Evolutionary conservation across 129 eudicot genomes (phyloP).

Genomic region (Logfia minima): DNA sequence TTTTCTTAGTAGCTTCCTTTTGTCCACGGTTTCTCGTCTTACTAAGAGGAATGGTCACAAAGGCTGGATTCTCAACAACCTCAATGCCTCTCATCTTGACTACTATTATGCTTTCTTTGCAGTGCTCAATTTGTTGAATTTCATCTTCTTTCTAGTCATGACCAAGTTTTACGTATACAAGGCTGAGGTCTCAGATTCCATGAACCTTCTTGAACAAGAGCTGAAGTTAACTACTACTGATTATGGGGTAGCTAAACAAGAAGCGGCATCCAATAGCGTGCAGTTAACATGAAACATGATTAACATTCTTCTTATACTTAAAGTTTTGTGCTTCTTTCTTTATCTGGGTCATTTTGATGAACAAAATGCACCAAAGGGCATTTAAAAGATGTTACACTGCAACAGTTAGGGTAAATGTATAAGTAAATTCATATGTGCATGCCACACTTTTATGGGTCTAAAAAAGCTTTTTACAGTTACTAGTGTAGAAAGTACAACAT

Average conservation of each 20-base stretch:
- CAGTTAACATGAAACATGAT: neutral
- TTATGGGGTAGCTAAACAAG: conserved; percentile 31
- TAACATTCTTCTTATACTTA: conserved; percentile 29
- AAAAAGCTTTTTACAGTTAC: neutral
- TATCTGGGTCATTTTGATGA: neutral
- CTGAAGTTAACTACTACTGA: conserved; percentile 19
- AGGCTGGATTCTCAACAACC: conserved; percentile 73
- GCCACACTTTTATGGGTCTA: neutral
- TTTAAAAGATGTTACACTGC: neutral
- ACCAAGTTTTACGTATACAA: conserved; percentile 55
- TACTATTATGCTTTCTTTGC: conserved; percentile 65
- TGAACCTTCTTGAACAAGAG: conserved; percentile 55
- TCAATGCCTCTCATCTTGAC: conserved; percentile 75
- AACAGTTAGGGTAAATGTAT: neutral
- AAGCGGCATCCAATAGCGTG: conserved; percentile 26
- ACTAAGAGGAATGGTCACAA: conserved; percentile 51
- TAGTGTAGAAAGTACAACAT: neutral
- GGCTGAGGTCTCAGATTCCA: conserved; percentile 79
- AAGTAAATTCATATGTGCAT: neutral
- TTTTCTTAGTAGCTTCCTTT: conserved; percentile 56
- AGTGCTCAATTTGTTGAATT: conserved; percentile 46
- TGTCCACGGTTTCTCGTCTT: conserved; percentile 56
- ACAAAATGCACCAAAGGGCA: neutral
- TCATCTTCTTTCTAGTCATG: conserved; percentile 46
- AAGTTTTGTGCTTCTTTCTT: neutral